phyloP scores from a whole-genome alignment of 2,329 filamentous ascomycete species.

The Lithohypha guttulata region DNA sequence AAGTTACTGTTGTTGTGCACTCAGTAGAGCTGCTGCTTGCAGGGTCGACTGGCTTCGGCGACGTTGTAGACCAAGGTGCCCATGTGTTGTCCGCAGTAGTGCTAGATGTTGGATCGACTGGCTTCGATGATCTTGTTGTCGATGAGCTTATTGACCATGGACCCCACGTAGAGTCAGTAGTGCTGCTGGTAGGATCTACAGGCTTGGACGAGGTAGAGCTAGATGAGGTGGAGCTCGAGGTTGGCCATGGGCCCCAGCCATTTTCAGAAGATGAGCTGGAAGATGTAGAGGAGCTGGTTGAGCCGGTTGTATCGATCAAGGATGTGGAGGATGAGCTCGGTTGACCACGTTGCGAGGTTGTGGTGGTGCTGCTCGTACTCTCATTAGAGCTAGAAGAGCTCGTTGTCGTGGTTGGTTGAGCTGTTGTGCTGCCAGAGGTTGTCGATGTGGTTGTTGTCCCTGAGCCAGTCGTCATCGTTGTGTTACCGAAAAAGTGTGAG shows the following conservation, averaged over 20 bases:
- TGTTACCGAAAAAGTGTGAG: too few species aligned
- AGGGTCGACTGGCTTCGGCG: slow-evolving; percentile 4
- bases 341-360: not conserved
- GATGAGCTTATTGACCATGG: not conserved
- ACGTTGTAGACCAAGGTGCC: slow-evolving; percentile 3
- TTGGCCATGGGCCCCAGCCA: too few species aligned
- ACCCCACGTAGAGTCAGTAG: not conserved
- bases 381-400: too few species aligned
- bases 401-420: not conserved
- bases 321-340: slow-evolving; percentile 7
- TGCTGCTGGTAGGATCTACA: slow-evolving; percentile 4
- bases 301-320: too few species aligned
- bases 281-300: slow-evolving; percentile 7
- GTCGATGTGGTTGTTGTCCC: not conserved
- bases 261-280: slow-evolving; percentile 8
- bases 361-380: too few species aligned
- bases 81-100: not conserved
- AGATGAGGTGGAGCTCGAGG: too few species aligned
- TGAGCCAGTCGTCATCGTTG: not conserved
- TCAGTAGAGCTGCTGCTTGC: too few species aligned
- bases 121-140: slow-evolving; percentile 2
- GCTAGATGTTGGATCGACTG: slow-evolving; percentile 1
- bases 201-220: too few species aligned
- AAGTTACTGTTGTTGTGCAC: too few species aligned
- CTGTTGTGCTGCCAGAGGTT: not conserved